Conservation (phyloP, 2,329 filamentous ascomycete genomes). For the Arthrobotrys sinensis region DNA sequence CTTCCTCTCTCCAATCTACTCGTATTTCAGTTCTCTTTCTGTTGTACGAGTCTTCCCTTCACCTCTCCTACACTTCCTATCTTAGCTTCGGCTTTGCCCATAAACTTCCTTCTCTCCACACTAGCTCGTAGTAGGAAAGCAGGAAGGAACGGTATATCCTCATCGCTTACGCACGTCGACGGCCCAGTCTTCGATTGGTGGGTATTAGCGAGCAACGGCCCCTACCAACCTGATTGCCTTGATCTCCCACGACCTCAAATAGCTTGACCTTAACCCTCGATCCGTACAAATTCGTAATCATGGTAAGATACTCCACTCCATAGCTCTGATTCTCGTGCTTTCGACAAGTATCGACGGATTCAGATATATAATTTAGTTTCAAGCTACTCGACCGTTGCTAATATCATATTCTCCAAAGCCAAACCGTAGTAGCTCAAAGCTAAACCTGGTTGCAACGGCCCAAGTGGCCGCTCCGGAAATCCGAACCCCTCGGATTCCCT, state of each 20-base stretch:
- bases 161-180: too few relatives aligned
- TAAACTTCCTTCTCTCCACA: too few relatives aligned
- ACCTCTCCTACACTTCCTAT: too few relatives aligned
- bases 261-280: background rate
- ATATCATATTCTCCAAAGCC: constrained; percentile 3
- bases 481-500: constrained; percentile 15
- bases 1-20: too few relatives aligned
- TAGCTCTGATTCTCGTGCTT: background rate
- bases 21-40: too few relatives aligned
- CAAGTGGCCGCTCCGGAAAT: constrained; percentile 15
- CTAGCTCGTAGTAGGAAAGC: too few relatives aligned
- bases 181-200: too few relatives aligned
- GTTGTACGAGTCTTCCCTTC: too few relatives aligned
- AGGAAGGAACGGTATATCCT: too few relatives aligned
- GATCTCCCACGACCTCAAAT: background rate
- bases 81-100: too few relatives aligned
- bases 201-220: background rate
- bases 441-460: constrained; percentile 6
- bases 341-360: constrained; percentile 11
- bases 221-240: background rate
- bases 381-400: constrained; percentile 1
- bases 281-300: background rate
- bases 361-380: background rate
- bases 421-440: constrained; percentile 1
- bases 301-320: background rate